Evolutionary conservation across 2,329 filamentous ascomycete genomes (phyloP).

Genomic region (Atkinsonella hypoxylon): DNA sequence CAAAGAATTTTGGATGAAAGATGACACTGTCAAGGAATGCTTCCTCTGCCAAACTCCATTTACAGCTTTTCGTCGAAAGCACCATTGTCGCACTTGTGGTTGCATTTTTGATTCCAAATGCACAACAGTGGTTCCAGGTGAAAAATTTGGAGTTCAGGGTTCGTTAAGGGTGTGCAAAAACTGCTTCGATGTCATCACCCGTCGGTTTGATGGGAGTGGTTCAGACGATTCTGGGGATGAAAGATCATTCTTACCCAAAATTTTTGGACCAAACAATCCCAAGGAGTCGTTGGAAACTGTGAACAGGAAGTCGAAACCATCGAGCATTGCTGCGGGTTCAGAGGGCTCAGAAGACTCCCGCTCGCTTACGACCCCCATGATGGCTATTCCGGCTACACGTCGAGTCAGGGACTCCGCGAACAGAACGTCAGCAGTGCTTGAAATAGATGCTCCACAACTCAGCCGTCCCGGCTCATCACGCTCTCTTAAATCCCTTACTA

Average conservation of each 20-base stretch:
- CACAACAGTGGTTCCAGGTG: conserved; percentile 79
- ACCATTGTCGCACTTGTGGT: conserved; percentile 92
- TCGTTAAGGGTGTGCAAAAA: conserved; percentile 84
- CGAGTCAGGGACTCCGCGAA: conserved; percentile 59
- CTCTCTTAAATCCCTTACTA: conserved; percentile 65
- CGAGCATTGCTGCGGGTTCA: conserved; percentile 26
- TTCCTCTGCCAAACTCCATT: conserved; percentile 87
- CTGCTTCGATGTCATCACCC: conserved; percentile 83
- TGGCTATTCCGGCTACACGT: conserved; percentile 56
- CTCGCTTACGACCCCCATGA: conserved; percentile 54
- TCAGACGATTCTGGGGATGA: conserved; percentile 83
- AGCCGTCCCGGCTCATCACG: conserved; percentile 88
- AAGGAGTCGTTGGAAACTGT: conserved; percentile 6
- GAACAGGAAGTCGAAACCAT: conserved; percentile 4
- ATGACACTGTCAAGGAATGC: conserved; percentile 95
- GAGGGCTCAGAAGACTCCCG: conserved; percentile 35
- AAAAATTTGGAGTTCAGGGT: conserved; percentile 75
- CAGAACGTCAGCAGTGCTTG: conserved; percentile 75
- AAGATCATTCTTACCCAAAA: conserved; percentile 53
- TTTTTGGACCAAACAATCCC: conserved; percentile 39
- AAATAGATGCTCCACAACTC: conserved; percentile 75
- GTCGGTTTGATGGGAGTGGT: conserved; percentile 72
- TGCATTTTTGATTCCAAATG: conserved; percentile 98
- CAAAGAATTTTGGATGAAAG: conserved; percentile 98
- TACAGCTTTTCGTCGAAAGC: conserved; percentile 87